A percentile compares a stretch with the other conserved stretches of the same genome.
phyloP scores from a whole-genome alignment of 2,329 filamentous ascomycete genomes.

The Canariomyces notabilis region DNA sequence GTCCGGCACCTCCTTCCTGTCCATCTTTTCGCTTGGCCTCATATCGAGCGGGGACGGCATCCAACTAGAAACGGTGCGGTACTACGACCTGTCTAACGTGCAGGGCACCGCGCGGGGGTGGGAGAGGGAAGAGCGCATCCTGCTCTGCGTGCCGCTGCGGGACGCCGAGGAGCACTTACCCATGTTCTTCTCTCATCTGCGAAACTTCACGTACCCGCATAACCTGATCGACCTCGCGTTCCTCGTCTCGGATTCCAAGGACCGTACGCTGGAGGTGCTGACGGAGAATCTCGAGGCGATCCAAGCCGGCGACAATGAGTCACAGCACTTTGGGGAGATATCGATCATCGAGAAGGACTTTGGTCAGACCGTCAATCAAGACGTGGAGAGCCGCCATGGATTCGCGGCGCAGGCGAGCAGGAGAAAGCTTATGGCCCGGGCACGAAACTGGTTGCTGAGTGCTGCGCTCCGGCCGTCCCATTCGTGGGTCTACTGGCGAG shows the following conservation, averaged over 20 bases:
- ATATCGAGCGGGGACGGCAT: slow-evolving; percentile 63
- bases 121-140: slow-evolving; percentile 92
- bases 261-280: slow-evolving; percentile 75
- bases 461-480: slow-evolving; percentile 90
- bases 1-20: slow-evolving; percentile 58
- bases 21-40: slow-evolving; percentile 63
- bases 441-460: slow-evolving; percentile 92
- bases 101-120: slow-evolving; percentile 88
- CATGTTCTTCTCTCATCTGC: slow-evolving; percentile 98
- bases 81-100: slow-evolving; percentile 90
- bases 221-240: slow-evolving; percentile 95
- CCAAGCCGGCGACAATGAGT: slow-evolving; percentile 73
- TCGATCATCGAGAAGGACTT: slow-evolving; percentile 99
- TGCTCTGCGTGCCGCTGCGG: slow-evolving; percentile 88
- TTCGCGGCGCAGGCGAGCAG: slow-evolving; percentile 93
- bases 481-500: slow-evolving; percentile 99
- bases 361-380: slow-evolving; percentile 94
- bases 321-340: slow-evolving; percentile 87
- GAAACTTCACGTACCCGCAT: slow-evolving; percentile 95
- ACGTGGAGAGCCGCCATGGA: slow-evolving; percentile 94
- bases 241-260: slow-evolving; percentile 94
- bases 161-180: slow-evolving; percentile 87
- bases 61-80: slow-evolving; percentile 89
- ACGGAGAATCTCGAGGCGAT: slow-evolving; percentile 70
- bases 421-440: slow-evolving; percentile 96